Percentiles rank a stretch among this genome's conserved stretches.
Evolutionary conservation across 2,329 filamentous ascomycete species (phyloP).

Genomic region (Pyrenochaeta sp.): DNA sequence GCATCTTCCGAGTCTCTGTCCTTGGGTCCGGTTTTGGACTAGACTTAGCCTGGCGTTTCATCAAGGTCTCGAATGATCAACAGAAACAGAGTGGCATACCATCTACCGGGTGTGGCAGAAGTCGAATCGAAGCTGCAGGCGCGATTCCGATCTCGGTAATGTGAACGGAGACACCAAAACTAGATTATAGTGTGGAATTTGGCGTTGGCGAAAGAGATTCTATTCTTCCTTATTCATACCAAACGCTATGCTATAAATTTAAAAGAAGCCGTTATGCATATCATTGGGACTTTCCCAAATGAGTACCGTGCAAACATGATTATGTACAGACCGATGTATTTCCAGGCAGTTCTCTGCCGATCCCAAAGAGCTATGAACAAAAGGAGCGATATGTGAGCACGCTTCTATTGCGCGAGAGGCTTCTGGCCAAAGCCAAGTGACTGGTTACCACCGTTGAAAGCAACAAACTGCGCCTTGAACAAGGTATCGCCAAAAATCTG

Average conservation of each 20-base stretch:
- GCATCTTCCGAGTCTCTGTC: too few species aligned
- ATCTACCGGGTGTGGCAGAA: too few species aligned
- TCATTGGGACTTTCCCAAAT: constrained; percentile 3
- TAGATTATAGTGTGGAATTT: not conserved
- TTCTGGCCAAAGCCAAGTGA: constrained; percentile 62
- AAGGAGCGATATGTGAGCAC: not conserved
- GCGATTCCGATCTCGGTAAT: too few species aligned
- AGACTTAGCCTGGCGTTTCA: too few species aligned
- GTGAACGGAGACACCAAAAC: too few species aligned
- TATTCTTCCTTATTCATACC: not conserved
- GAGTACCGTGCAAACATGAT: constrained; percentile 6
- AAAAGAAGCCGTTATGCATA: constrained; percentile 5
- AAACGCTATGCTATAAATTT: not conserved
- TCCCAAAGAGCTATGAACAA: not conserved
- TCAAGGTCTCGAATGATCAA: too few species aligned
- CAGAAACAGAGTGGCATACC: too few species aligned
- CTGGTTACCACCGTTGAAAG: constrained; percentile 64
- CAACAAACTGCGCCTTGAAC: constrained; percentile 68
- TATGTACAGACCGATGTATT: constrained; percentile 16
- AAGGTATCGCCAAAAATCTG: constrained; percentile 72
- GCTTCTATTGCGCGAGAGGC: constrained; percentile 8
- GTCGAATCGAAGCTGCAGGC: too few species aligned
- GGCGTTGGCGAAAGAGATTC: not conserved
- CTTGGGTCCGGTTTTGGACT: too few species aligned
- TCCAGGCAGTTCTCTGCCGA: too few species aligned